Conservation (phyloP, 179 eudicot genomes). For the Beta lomatogona region DNA sequence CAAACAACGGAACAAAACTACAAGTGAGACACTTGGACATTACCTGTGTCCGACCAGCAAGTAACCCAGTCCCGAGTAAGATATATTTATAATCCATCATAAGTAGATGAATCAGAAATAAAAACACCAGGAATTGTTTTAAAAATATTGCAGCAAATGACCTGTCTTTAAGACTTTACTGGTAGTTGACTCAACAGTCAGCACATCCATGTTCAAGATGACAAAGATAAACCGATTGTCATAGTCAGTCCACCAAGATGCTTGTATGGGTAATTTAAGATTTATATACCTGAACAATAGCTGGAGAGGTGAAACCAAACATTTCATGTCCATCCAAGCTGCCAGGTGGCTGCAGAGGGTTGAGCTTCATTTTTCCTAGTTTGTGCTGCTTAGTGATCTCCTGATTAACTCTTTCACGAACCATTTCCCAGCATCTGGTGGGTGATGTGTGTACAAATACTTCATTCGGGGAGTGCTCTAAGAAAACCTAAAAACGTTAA, state of each 20-base stretch:
- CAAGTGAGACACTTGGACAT: neutral
- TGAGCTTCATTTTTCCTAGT: constrained; percentile 70
- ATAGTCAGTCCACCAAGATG: neutral
- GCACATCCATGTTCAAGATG: neutral
- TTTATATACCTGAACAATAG: constrained; percentile 68
- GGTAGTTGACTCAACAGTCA: neutral
- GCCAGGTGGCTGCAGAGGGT: constrained; percentile 92
- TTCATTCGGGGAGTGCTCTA: constrained; percentile 74
- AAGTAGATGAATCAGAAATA: neutral
- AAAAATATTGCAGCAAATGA: too few relatives aligned
- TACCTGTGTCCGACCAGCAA: neutral
- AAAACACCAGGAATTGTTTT: neutral
- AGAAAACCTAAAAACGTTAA: constrained; percentile 57
- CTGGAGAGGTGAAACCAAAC: constrained; percentile 95
- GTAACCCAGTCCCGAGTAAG: too few relatives aligned
- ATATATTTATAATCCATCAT: neutral
- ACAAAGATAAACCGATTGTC: neutral
- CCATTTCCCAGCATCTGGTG: constrained; percentile 91
- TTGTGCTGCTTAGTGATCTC: constrained; percentile 87
- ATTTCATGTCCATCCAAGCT: constrained; percentile 95
- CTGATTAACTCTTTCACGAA: constrained; percentile 84
- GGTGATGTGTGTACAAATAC: constrained; percentile 75
- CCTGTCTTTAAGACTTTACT: neutral
- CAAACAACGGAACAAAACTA: constrained; percentile 4
- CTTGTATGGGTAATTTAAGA: neutral